phyloP scores from a whole-genome alignment of 139 green algal species.

The Auxenochlorella protothecoides region DNA sequence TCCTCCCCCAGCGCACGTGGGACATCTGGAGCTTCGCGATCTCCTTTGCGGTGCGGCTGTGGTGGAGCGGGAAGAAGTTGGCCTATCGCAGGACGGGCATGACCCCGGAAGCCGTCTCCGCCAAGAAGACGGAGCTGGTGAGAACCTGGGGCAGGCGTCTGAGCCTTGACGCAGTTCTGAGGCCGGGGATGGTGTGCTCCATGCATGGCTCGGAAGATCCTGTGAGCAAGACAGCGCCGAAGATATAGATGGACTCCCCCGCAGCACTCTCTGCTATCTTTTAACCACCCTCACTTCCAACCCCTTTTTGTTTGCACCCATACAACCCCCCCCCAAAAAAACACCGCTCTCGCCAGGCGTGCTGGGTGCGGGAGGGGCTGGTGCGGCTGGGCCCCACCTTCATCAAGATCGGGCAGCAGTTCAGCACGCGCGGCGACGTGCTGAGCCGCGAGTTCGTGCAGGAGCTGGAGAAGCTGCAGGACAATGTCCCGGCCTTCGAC shows the following conservation, averaged over 20 bases:
- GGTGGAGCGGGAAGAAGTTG: conserved; percentile 42
- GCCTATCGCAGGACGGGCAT: conserved; percentile 66
- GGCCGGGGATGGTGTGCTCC: no score
- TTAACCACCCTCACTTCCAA: no score
- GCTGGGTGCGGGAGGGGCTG: conserved; percentile 88
- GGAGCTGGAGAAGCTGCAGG: conserved; percentile 92
- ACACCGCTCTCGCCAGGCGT: conserved; percentile 28
- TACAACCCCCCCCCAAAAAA: no score
- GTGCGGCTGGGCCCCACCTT: conserved; percentile 77
- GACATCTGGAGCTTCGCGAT: conserved; percentile 94
- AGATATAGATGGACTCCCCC: no score
- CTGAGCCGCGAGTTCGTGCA: conserved; percentile 84
- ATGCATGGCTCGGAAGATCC: no score
- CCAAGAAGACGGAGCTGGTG: conserved; percentile 16
- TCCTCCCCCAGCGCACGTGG: conserved; percentile 59
- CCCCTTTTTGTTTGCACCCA: no score
- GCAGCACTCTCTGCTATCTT: no score
- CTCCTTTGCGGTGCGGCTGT: conserved; percentile 67
- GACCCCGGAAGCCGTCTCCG: conserved; percentile 26
- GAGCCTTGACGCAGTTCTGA: no score
- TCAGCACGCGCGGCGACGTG: conserved; percentile 65
- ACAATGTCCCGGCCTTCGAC: conserved; percentile 92
- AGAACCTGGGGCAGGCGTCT: neutral
- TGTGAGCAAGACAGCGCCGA: no score
- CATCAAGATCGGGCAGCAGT: conserved; percentile 75